A percentile compares a stretch with the other conserved stretches of the same genome.
Evolutionary conservation across 1,139 yeast genomes (phyloP).

Genomic region (Kluyveromyces marxianus): DNA sequence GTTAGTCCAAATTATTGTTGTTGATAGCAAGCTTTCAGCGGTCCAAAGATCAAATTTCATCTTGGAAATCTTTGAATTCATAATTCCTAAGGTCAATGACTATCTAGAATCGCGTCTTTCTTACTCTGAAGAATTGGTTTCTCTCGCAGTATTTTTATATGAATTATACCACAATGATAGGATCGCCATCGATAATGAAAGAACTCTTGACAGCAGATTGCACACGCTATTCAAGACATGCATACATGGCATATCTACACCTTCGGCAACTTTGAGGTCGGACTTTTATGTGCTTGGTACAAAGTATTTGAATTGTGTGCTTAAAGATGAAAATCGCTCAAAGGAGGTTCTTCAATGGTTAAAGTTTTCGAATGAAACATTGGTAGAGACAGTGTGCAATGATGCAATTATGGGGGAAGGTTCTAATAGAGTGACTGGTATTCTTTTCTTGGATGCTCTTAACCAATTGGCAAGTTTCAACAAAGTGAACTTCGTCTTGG

Average conservation of each 20-base stretch:
- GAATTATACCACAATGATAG: conserved; percentile 51
- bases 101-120: conserved; percentile 59
- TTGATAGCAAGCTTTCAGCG: conserved; percentile 44
- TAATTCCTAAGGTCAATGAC: conserved; percentile 69
- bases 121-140: conserved; percentile 71
- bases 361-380: conserved; percentile 50
- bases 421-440: conserved; percentile 65
- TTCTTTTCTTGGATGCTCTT: conserved; percentile 63
- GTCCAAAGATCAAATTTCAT: conserved; percentile 51
- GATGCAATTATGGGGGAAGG: conserved; percentile 83
- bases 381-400: conserved; percentile 59
- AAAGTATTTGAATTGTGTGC: conserved; percentile 51
- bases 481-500: conserved; percentile 51
- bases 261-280: conserved; percentile 66
- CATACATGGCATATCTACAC: conserved; percentile 61
- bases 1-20: conserved; percentile 62
- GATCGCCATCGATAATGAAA: conserved; percentile 31
- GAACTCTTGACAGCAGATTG: conserved; percentile 39
- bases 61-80: conserved; percentile 64
- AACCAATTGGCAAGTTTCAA: conserved; percentile 49
- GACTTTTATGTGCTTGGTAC: conserved; percentile 71
- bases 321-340: conserved; percentile 36
- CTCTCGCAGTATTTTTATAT: conserved; percentile 64
- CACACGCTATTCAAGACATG: conserved; percentile 68
- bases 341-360: conserved; percentile 46